Evolutionary conservation across 2,329 filamentous ascomycete genomes (phyloP), one percentile per base, ranked within the genome.

Genomic region (Alternaria sp.): DNA sequence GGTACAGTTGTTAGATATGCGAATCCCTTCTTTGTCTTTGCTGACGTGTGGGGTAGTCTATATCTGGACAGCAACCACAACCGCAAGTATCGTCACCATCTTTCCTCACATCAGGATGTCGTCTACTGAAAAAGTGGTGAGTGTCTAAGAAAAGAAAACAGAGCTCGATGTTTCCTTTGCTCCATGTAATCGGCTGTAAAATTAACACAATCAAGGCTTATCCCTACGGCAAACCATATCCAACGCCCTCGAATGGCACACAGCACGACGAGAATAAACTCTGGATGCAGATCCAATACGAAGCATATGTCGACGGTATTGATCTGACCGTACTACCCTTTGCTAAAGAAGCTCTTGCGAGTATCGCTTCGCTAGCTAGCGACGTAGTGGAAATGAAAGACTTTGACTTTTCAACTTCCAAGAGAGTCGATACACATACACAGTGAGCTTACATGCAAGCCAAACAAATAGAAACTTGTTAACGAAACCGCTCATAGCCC

Each of bases 381-480:
- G 42, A 56, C 5, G 29, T 24, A 14, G 36, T 51, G 5, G 36
- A 59, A 13, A 14, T 63, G 1, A 29, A 50, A 3, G 9, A 31
- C 11, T 46, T 56, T 14, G 39, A 55, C 39, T 72, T 71, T 51
- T 48, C 28, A 10, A 56, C 54, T 10, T 70, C 71, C 17, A 67
- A 60, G 8, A 65, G 69, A 13, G 70, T 78, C 49, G 76, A 78
- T 56, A 73, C 74, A 1, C 76, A 78, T 57, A 73, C 70, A 9
- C 76, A 78, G 55, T 54, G 33, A 54, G 55, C 5, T 29, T 17
- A 31, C 3, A 4, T 2, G 4, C 7, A 9, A 17, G 23, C 34
- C 14, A 4, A 9, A 6, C 3, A 4, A 23, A 9, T 13, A 3
- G 0, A 3, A 26, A 28, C 1, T 14, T 41, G 11, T 13, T 23